Conservation (phyloP, 2,329 filamentous ascomycete species). For the Arthrobotrys musiformis region DNA sequence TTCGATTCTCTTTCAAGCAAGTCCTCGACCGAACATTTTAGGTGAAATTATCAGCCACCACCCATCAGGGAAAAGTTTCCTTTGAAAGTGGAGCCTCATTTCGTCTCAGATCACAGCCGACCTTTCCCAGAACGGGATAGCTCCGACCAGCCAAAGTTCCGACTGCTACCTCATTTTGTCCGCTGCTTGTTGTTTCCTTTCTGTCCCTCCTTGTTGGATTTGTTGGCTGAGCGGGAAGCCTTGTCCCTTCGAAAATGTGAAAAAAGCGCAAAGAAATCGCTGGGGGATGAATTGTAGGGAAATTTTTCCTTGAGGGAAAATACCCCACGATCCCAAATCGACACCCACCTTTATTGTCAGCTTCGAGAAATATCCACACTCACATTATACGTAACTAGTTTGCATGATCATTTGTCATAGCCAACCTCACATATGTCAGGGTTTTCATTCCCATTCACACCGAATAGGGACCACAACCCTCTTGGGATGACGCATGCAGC, state of each 20-base stretch:
- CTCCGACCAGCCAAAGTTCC: conserved; percentile 36
- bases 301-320: conserved; percentile 3
- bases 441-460: not conserved
- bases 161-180: conserved; percentile 50
- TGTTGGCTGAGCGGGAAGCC: conserved; percentile 11
- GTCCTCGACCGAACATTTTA: not conserved
- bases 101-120: conserved; percentile 25
- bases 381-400: not conserved
- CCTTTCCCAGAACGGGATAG: conserved; percentile 24
- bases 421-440: not conserved
- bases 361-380: conserved; percentile 1
- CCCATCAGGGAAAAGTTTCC: conserved; percentile 13
- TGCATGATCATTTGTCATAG: conserved; percentile 2
- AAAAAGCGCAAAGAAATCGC: conserved; percentile 7
- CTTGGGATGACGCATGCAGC: not conserved
- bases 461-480: not conserved
- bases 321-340: conserved; percentile 17
- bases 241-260: not conserved
- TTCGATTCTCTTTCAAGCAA: not conserved
- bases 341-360: not conserved
- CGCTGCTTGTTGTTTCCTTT: conserved; percentile 22
- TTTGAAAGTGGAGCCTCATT: conserved; percentile 34
- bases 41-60: not conserved
- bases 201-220: conserved; percentile 6
- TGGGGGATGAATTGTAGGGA: conserved; percentile 5